These are phyloP conservation scores for Pythium phragmitis DNA, from an alignment of 352 stramenopile species.

Conservation along the genomic window DNA sequence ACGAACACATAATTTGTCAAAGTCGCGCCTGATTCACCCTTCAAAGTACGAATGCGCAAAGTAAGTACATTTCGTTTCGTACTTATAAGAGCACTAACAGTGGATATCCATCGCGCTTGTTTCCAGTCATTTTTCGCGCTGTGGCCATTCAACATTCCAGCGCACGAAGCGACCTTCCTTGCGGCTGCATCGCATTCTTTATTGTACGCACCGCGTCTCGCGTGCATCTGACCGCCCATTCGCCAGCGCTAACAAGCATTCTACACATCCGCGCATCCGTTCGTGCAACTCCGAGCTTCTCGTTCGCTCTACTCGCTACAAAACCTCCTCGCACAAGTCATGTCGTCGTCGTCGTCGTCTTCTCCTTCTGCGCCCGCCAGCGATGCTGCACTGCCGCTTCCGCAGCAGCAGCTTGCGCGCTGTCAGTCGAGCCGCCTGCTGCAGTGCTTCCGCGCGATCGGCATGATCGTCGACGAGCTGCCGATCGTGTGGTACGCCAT, in stretches of 20 bases:
- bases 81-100: not conserved
- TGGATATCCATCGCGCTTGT: slow-evolving; percentile 1
- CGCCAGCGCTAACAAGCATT: not conserved
- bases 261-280: not conserved
- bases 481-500: slow-evolving; percentile 87
- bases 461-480: slow-evolving; percentile 83
- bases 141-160: not conserved
- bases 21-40: not conserved
- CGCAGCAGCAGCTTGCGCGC: slow-evolving; percentile 43
- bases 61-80: too few species aligned
- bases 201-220: not conserved
- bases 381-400: slow-evolving; percentile 3
- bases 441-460: slow-evolving; percentile 90
- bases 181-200: not conserved
- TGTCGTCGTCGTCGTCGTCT: not conserved
- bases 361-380: not conserved
- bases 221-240: not conserved
- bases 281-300: not conserved
- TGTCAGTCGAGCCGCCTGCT: slow-evolving; percentile 74
- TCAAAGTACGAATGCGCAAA: not conserved
- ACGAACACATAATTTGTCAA: not conserved
- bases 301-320: not conserved
- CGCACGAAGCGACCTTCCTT: not conserved
- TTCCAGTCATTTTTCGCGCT: slow-evolving; percentile 12
- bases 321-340: not conserved